A percentile compares a stretch with the other conserved stretches of the same genome.
These are phyloP conservation scores for Chaetomium cochliodes DNA, from an alignment of 495 filamentous ascomycete genomes.

Conservation along the genomic window DNA sequence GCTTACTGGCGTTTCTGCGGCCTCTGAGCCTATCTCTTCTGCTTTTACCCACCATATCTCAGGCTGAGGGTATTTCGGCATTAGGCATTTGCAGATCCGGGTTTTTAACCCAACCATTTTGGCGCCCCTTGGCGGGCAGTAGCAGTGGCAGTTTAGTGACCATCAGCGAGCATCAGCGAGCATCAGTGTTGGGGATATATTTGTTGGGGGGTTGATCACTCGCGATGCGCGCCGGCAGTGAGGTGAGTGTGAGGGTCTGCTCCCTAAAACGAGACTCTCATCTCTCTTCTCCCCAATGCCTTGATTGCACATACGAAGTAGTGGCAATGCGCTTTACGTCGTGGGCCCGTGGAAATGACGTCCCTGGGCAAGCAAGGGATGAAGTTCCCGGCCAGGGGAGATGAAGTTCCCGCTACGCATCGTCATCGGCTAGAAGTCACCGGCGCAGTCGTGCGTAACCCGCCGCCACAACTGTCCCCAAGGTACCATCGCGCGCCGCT, in stretches of 20 bases:
- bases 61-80: conserved; percentile 7
- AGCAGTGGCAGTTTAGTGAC: too few relatives aligned
- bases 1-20: neutral
- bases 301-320: too few relatives aligned
- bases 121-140: neutral
- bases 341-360: too few relatives aligned
- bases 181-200: neutral
- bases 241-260: neutral
- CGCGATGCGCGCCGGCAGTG: neutral
- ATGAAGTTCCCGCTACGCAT: neutral
- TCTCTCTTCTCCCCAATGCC: neutral
- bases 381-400: neutral
- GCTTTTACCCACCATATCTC: conserved; percentile 9
- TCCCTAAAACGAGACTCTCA: neutral
- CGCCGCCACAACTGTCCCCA: neutral
- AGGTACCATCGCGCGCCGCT: conserved; percentile 15
- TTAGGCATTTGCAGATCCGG: conserved; percentile 8
- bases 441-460: neutral
- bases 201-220: neutral
- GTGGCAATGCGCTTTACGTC: too few relatives aligned
- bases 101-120: neutral
- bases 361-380: neutral
- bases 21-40: neutral
- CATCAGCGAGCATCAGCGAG: too few relatives aligned
- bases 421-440: neutral